Conservation (phyloP, 2,329 filamentous ascomycete species). For the Penicillium sp. region DNA sequence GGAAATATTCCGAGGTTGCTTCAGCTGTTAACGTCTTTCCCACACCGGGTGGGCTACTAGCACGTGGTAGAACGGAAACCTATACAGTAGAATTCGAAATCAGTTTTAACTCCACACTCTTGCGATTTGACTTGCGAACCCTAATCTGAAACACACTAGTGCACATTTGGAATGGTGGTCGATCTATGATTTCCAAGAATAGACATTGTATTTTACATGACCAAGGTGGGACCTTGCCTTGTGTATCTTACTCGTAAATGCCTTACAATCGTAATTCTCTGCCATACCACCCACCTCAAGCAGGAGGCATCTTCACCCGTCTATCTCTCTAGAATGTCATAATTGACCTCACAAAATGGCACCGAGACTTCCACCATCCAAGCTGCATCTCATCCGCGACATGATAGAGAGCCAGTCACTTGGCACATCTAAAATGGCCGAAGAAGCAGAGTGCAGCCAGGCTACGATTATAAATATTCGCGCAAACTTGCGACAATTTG, state of each 20-base stretch:
- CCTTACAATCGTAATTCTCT: slow-evolving; percentile 2
- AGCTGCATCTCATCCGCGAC: not conserved
- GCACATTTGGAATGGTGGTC: not conserved
- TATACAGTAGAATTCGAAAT: too few relatives aligned
- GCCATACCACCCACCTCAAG: not conserved
- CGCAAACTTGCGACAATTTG: not conserved
- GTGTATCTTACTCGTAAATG: slow-evolving; percentile 3
- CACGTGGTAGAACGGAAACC: too few relatives aligned
- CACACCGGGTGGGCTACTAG: not conserved
- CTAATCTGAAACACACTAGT: slow-evolving; percentile 2
- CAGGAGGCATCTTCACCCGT: not conserved
- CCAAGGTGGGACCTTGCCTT: not conserved
- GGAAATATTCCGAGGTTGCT: too few relatives aligned
- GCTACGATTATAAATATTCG: not conserved
- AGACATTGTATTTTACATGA: slow-evolving; percentile 5
- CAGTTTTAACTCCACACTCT: slow-evolving; percentile 3
- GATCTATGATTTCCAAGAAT: not conserved
- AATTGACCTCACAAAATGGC: not conserved
- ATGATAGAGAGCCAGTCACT: not conserved
- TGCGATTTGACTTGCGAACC: slow-evolving; percentile 1
- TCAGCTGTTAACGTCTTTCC: slow-evolving; percentile 32
- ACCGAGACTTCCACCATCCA: not conserved
- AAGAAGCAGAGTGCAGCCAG: not conserved
- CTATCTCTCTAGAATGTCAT: too few relatives aligned
- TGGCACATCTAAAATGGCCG: not conserved